phyloP scores from a whole-genome alignment of 208 protist genomes.

The Lotmaria passim region DNA sequence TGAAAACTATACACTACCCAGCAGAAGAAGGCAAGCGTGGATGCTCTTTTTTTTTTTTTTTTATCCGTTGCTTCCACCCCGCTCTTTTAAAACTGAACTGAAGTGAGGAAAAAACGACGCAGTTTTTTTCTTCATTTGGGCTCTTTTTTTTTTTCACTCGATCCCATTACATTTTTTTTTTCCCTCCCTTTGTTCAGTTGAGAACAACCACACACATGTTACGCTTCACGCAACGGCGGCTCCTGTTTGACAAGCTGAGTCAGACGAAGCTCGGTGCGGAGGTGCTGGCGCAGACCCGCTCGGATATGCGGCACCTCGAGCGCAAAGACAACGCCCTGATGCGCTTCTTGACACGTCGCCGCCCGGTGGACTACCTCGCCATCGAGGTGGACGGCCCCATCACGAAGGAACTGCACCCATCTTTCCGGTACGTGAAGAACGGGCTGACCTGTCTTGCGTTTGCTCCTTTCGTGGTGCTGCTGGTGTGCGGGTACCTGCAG shows the following conservation, averaged over 20 bases:
- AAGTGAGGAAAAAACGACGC: neutral
- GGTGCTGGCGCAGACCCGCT: conserved; percentile 70
- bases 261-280: conserved; percentile 81
- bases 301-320: conserved; percentile 74
- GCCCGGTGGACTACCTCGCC: conserved; percentile 79
- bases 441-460: conserved; percentile 55
- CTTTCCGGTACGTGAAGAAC: conserved; percentile 72
- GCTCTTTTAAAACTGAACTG: neutral
- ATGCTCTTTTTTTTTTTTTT: too few relatives aligned
- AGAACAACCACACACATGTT: conserved; percentile 37
- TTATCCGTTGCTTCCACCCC: neutral
- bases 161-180: neutral
- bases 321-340: conserved; percentile 55
- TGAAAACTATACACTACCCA: too few relatives aligned
- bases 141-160: neutral
- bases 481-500: conserved; percentile 57
- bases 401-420: conserved; percentile 65
- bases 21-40: too few relatives aligned
- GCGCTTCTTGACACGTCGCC: conserved; percentile 66
- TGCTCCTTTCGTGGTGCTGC: conserved; percentile 51
- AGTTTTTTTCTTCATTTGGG: too few relatives aligned
- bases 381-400: conserved; percentile 78
- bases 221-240: conserved; percentile 37
- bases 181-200: conserved; percentile 13
- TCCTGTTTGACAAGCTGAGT: conserved; percentile 59